Conservation (phyloP, 345 rosid genomes). For the Salix viminalis region DNA sequence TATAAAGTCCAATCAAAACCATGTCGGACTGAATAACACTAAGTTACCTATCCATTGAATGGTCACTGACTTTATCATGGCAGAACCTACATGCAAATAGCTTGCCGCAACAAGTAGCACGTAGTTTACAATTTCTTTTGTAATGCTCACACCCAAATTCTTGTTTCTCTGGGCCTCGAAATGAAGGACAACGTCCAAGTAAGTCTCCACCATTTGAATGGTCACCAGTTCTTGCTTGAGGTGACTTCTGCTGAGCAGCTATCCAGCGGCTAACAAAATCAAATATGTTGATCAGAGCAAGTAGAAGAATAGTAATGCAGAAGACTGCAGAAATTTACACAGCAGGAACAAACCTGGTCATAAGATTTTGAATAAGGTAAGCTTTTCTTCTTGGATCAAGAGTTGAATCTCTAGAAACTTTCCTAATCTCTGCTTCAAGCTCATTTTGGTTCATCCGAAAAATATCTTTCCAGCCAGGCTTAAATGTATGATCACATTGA, state of each 20-base stretch:
- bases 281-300: conserved; percentile 6
- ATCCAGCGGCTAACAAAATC: conserved; percentile 58
- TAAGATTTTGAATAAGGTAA: conserved; percentile 65
- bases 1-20: conserved; percentile 15
- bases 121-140: conserved; percentile 74
- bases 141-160: conserved; percentile 74
- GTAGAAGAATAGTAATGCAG: conserved; percentile 7
- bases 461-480: conserved; percentile 67
- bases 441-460: conserved; percentile 73
- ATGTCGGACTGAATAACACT: neutral
- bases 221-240: conserved; percentile 39
- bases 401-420: conserved; percentile 73
- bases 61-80: conserved; percentile 80
- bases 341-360: conserved; percentile 52
- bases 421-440: conserved; percentile 58
- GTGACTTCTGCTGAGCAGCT: conserved; percentile 60
- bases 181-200: conserved; percentile 58
- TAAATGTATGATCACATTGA: conserved; percentile 44
- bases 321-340: neutral
- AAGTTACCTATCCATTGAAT: conserved; percentile 69
- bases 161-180: conserved; percentile 51
- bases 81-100: conserved; percentile 70
- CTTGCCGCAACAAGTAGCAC: conserved; percentile 70
- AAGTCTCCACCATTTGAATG: conserved; percentile 47
- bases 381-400: conserved; percentile 71